Base-by-base conservation (phyloP, 2,329 filamentous ascomycete species). In the Beauveria rudraprayagi region DNA sequence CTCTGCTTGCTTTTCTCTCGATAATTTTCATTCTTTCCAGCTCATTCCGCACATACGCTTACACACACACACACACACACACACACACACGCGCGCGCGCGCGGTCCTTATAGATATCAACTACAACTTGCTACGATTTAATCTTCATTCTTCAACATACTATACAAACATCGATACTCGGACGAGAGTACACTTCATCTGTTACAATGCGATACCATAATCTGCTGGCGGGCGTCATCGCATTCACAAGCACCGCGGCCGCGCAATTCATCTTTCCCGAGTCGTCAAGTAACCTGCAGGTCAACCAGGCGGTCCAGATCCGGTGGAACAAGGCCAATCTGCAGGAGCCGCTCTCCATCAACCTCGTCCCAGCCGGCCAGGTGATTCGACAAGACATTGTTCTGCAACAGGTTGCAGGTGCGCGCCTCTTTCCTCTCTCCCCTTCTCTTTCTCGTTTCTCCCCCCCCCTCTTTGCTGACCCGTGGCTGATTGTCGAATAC, bases 341-440 rank as follows among this genome's bases (percentile, higher is more conserved):
- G 5, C 54, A 65, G 7, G 65, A 58, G 10, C 67, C 67, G 3
- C 50, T 69, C 41, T 61, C 64, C 10, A 66, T 69, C 57, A 61
- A 65, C 54, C 54, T 68, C 24, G 63, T 68, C 4, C 66, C 67
- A 0, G 61, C 61, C 7, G 67, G 61, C n/a, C 46, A 46, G 6
- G 52, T 52, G 6, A 50, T 62, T 6, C 63, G 65, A 34, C 56
- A 62, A n/a, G 64, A 61, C 41, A 43, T 67, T n/a, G 46, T 68
- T 16, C 61, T 67, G 1, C 62, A 68, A 43, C 63, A 63, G 46
- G 63, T 67, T 50, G 67, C 63, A 28, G 61, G 67, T 68, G 8
- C 41, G 9, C 19, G 16, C n/a, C n/a, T 10, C 9, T 11, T 9
- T 16, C 30, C n/a, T 19, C 9, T 11, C 26, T 16, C 17, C 4